Evolutionary conservation across 2,329 filamentous ascomycete genomes (phyloP).

Genomic region (Aspergillus sp.): DNA sequence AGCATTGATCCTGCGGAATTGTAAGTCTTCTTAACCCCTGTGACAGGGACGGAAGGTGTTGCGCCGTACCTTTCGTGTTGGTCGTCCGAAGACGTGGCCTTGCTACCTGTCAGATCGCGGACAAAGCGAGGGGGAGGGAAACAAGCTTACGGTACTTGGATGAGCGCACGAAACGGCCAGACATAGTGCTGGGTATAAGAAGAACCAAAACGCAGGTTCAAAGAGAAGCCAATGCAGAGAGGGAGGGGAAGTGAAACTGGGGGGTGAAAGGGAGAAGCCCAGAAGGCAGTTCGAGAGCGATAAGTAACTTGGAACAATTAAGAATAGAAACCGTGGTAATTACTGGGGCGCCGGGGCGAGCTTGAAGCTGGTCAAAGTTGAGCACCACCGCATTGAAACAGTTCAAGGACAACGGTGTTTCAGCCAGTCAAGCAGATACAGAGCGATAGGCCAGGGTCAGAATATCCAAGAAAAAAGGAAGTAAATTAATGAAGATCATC

Average conservation of each 20-base stretch:
- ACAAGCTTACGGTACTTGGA: slow-evolving; percentile 67
- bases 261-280: slow-evolving; percentile 9
- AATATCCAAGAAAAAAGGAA: neutral
- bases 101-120: slow-evolving; percentile 46
- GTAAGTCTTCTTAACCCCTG: slow-evolving; percentile 6
- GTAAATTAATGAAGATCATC: neutral
- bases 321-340: slow-evolving; percentile 11
- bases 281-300: slow-evolving; percentile 4
- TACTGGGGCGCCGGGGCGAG: slow-evolving; percentile 2
- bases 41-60: neutral
- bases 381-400: neutral
- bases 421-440: neutral
- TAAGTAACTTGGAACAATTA: neutral
- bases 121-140: slow-evolving; percentile 16
- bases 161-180: slow-evolving; percentile 70
- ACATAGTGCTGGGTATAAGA: slow-evolving; percentile 49
- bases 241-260: slow-evolving; percentile 8
- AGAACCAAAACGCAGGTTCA: slow-evolving; percentile 15
- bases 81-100: slow-evolving; percentile 96
- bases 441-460: neutral
- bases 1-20: slow-evolving; percentile 75
- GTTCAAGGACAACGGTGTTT: neutral
- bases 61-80: slow-evolving; percentile 71
- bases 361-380: neutral
- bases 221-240: slow-evolving; percentile 17